Evolutionary conservation across 1,284 basidiomycete genomes (phyloP), one percentile per base, ranked within the genome.

Genomic region (Leucoagaricus sp.): DNA sequence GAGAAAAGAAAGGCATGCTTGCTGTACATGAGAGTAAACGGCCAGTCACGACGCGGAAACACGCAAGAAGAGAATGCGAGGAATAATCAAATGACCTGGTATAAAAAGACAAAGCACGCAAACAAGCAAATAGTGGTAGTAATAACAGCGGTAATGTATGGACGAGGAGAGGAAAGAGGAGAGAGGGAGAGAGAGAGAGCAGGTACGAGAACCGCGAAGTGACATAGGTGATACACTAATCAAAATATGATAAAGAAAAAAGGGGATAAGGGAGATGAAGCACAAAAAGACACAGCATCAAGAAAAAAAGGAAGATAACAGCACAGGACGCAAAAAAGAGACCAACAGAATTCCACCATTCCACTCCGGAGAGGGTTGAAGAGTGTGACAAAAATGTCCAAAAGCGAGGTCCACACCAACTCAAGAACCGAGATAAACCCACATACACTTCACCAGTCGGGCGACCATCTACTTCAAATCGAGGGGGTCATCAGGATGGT

Each of bases 401-500:
- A 12, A 26, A 12, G 29, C 15, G 25, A 46, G 17, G 41, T 28
- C 21, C 19, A 49, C 31, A 6, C 23, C 42, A 41, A 45, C 51
- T 21, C 23, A 33, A 41, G 12, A 33, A 33, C 31, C 31, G 7
- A 33, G 7, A 33, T 7, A 33, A 33, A 12, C 31, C 31, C 31
- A 33, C 6, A 33, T 33, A 36, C 21, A 36, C 38, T 10, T 23
- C 53, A 3, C 23, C 72, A 69, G 21, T n/a, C n/a, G n/a, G n/a
- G n/a, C n/a, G n/a, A n/a, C n/a, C 40, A 26, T 23, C 58, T 59
- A 59, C 28, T 59, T 59, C 53, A 59, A 33, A 45, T 59, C 58
- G 23, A 59, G 51, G 8, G 49, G 26, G 31, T 55, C 65, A 60
- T 81, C 80, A 54, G 82, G 76, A 21, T 74, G 78, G 64, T 83